Evolutionary conservation across 306 rosid genomes (phyloP), one percentile per base, ranked within the genome.

Genomic region (Hippophae tibetana): DNA sequence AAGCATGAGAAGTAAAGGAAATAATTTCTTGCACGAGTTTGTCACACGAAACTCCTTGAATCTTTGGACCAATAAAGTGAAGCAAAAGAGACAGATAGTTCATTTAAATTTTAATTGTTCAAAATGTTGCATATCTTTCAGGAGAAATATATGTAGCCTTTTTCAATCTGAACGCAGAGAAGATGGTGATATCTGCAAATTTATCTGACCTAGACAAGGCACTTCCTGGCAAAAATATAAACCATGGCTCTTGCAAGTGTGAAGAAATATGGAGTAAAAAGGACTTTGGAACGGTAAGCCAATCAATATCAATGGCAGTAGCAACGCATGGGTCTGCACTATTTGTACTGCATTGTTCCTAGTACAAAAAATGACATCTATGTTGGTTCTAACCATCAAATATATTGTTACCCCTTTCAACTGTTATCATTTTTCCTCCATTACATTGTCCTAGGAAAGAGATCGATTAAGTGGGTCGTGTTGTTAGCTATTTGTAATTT

Each of bases 71-170:
- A 31, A 31, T 31, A 31, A 31, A 31, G 38, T 31, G 4, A 2
- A 31, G 38, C 38, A 31, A 31, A 31, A 31, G 38, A 31, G 38
- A 31, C 38, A 18, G 23, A 18, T 18, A 18, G 3, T 31, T 31
- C 4, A 31, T 3, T 49, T 12, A 10, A 48, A 13, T 12, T 12
- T 49, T 12, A 12, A 49, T 12, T 12, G 7, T 49, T 49, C 49
- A 61, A 62, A 62, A 55, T 62, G 55, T 25, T 50, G 5, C 4
- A 25, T 42, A 44, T 13, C 5, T 54, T 31, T 71, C 48, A 84
- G 95, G 93, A 69, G 84, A 87, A 74, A n/a, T 84, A 14, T 84
- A 84, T 64, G 54, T 87, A 18, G 85, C 89, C 8, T 82, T 87
- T 71, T 87, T 87, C 85, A 87, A 87, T 74, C 72, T 87, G 66